These are phyloP conservation scores for Solidago caesia DNA, from an alignment of 129 eudicot species.

Conservation along the genomic window DNA sequence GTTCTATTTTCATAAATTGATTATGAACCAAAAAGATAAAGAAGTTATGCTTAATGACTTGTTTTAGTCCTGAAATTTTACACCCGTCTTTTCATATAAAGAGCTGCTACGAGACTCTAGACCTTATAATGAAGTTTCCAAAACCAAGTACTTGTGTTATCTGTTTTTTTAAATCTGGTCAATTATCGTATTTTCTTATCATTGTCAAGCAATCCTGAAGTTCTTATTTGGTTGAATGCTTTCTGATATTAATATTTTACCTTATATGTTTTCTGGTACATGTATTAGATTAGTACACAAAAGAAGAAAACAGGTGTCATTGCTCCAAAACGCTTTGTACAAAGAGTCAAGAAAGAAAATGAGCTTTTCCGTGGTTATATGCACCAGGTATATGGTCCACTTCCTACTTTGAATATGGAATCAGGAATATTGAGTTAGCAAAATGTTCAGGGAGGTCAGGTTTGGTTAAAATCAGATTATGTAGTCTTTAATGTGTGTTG, in stretches of 20 bases:
- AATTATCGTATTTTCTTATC: not conserved
- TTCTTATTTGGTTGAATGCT: not conserved
- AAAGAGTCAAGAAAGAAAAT: conserved; percentile 78
- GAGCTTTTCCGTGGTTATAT: conserved; percentile 87
- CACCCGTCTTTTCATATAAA: not conserved
- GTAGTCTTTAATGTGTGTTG: too few species aligned
- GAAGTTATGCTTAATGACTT: not conserved
- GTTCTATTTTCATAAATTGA: not conserved
- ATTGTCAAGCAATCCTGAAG: not conserved
- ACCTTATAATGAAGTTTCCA: not conserved
- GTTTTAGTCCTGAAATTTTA: not conserved
- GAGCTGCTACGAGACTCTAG: not conserved
- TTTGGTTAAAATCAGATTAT: too few species aligned
- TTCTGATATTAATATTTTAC: not conserved
- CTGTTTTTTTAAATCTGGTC: not conserved
- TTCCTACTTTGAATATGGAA: not conserved
- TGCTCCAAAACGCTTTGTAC: conserved; percentile 94
- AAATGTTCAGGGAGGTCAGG: not conserved
- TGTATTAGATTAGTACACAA: conserved; percentile 73
- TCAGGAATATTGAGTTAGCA: not conserved
- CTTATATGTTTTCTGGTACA: conserved; percentile 17
- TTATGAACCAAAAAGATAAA: not conserved
- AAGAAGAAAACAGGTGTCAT: conserved; percentile 92
- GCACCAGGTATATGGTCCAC: conserved; percentile 69
- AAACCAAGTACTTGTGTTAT: not conserved